phyloP scores from a whole-genome alignment of 768 basidiomycete genomes.

The Wakefieldia striispora region DNA sequence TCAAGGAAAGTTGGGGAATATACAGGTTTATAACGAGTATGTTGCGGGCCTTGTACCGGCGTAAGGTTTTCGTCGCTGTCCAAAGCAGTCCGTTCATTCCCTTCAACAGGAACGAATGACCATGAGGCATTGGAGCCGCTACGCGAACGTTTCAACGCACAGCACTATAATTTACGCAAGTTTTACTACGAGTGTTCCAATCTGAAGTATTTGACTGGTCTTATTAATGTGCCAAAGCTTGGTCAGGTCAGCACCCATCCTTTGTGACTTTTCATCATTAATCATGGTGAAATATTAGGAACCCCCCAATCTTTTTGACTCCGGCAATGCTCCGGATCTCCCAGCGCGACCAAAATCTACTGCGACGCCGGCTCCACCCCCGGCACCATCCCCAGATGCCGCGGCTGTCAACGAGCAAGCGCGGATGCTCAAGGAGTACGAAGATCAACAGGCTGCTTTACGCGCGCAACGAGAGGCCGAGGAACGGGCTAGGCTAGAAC shows the following conservation, averaged over 20 bases:
- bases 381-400: constrained; percentile 68
- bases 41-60: constrained; percentile 94
- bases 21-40: constrained; percentile 99
- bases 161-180: constrained; percentile 91
- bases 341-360: constrained; percentile 74
- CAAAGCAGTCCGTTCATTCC: constrained; percentile 2
- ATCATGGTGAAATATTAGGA: constrained; percentile 50
- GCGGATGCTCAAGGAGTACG: constrained; percentile 93
- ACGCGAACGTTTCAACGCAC: constrained; percentile 80
- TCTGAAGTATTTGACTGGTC: constrained; percentile 93
- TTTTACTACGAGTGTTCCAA: constrained; percentile 99
- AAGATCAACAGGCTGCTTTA: constrained; percentile 91
- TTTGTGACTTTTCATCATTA: not conserved
- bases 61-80: constrained; percentile 44
- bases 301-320: constrained; percentile 91
- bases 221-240: constrained; percentile 98
- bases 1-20: constrained; percentile 99
- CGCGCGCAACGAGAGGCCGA: constrained; percentile 78
- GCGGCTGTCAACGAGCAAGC: constrained; percentile 86
- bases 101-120: constrained; percentile 74
- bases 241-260: constrained; percentile 57
- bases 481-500: constrained; percentile 74
- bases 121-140: constrained; percentile 88
- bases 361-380: constrained; percentile 59
- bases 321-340: constrained; percentile 79